These are phyloP conservation scores for Dunaliella primolecta DNA, from an alignment of 139 green algal species.

Conservation along the genomic window DNA sequence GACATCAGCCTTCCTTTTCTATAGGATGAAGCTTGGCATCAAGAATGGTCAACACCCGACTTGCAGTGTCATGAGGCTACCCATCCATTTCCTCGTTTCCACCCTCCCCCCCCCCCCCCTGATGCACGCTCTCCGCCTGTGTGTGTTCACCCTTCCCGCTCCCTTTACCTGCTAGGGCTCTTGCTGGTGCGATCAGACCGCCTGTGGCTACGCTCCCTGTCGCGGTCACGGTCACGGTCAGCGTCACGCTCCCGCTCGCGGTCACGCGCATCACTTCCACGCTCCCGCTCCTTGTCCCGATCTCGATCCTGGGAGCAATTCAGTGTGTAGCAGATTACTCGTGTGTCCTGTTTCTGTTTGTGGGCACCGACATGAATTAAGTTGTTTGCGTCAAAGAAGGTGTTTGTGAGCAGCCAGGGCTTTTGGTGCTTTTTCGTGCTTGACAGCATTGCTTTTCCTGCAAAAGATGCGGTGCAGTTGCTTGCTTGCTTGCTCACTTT, in stretches of 20 bases:
- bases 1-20: too few species aligned
- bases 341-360: not conserved
- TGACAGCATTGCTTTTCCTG: too few species aligned
- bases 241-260: conserved; percentile 12
- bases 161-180: conserved; percentile 9
- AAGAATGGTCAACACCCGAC: not conserved
- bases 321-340: too few species aligned
- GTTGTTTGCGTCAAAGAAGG: not conserved
- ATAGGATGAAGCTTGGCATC: too few species aligned
- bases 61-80: too few species aligned
- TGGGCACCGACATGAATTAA: not conserved
- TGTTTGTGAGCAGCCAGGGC: not conserved
- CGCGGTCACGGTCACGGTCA: conserved; percentile 14
- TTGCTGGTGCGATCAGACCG: conserved; percentile 10
- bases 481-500: not conserved
- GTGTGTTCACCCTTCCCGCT: not conserved
- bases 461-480: not conserved
- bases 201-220: conserved; percentile 11
- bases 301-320: not conserved
- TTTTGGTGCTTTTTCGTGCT: not conserved
- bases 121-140: not conserved
- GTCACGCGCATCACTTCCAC: conserved; percentile 15
- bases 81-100: too few species aligned
- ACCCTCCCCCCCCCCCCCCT: too few species aligned
- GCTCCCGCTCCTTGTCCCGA: conserved; percentile 18